A percentile compares a stretch with the other conserved stretches of the same genome.
Conservation (phyloP, 2,329 filamentous ascomycete species). For the Metarhizium robertsii region DNA sequence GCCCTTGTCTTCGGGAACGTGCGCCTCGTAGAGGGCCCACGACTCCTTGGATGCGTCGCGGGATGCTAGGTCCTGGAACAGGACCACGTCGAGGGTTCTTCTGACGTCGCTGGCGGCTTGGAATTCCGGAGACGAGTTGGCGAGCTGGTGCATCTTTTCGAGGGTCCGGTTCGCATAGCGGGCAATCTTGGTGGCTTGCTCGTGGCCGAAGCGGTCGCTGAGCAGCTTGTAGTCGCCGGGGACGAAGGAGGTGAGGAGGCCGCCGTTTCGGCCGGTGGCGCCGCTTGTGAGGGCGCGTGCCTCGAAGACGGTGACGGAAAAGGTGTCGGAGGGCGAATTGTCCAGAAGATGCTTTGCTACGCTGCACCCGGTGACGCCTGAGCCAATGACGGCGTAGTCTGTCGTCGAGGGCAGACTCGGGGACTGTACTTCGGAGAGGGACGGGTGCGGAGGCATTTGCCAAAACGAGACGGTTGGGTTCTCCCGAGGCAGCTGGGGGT, state of each 20-base stretch:
- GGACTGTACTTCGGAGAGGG: conserved; percentile 14
- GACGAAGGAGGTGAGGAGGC: too few relatives aligned
- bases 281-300: conserved; percentile 19
- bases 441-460: conserved; percentile 16
- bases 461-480: conserved; percentile 17
- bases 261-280: conserved; percentile 12
- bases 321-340: background rate
- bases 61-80: conserved; percentile 9
- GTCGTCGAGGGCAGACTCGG: conserved; percentile 9
- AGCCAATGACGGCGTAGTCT: conserved; percentile 19
- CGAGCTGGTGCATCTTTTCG: conserved; percentile 12
- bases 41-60: too few relatives aligned
- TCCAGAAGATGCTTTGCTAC: conserved; percentile 16
- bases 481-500: conserved; percentile 15
- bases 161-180: conserved; percentile 32
- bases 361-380: conserved; percentile 21
- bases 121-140: conserved; percentile 9
- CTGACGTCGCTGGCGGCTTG: conserved; percentile 9
- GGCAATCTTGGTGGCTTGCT: conserved; percentile 30
- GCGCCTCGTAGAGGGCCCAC: too few relatives aligned
- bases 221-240: too few relatives aligned
- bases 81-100: conserved; percentile 12
- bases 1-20: too few relatives aligned
- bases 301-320: conserved; percentile 16
- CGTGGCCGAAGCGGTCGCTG: too few relatives aligned